Evolutionary conservation across 192 early-diverging fungal species (phyloP).

Genomic region (Linderina pennispora): DNA sequence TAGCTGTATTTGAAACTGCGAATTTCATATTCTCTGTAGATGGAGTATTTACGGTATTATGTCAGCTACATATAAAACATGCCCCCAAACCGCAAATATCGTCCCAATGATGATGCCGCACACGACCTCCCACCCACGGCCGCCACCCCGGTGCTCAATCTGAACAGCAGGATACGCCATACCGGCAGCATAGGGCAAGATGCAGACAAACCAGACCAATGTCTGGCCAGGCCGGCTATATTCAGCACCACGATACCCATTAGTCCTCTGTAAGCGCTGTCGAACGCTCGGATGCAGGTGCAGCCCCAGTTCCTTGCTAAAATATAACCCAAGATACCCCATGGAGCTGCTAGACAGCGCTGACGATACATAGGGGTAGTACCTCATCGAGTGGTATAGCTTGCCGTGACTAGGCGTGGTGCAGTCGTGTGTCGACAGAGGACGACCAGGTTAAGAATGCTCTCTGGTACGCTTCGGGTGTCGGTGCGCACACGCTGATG

Average conservation of each 20-base stretch:
- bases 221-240: not conserved
- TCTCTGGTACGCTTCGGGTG: not conserved
- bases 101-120: constrained; percentile 19
- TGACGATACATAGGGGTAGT: no score
- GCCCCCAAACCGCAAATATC: constrained; percentile 29
- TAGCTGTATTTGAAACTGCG: no score
- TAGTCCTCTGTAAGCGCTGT: not conserved
- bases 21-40: not conserved
- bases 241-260: not conserved
- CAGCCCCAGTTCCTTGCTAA: not conserved
- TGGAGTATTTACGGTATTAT: no score
- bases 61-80: constrained; percentile 27
- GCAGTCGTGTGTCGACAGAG: not conserved
- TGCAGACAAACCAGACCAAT: constrained; percentile 8
- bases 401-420: no score
- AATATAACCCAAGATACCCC: not conserved
- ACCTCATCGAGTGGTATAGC: no score
- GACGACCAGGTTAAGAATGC: not conserved
- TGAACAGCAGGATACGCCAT: constrained; percentile 30
- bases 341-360: no score
- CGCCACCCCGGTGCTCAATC: constrained; percentile 27
- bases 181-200: constrained; percentile 28
- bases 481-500: not conserved
- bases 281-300: not conserved
- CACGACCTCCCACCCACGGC: constrained; percentile 30